Base-by-base conservation (phyloP, 1,284 basidiomycete species). In the Irpex sp. region DNA sequence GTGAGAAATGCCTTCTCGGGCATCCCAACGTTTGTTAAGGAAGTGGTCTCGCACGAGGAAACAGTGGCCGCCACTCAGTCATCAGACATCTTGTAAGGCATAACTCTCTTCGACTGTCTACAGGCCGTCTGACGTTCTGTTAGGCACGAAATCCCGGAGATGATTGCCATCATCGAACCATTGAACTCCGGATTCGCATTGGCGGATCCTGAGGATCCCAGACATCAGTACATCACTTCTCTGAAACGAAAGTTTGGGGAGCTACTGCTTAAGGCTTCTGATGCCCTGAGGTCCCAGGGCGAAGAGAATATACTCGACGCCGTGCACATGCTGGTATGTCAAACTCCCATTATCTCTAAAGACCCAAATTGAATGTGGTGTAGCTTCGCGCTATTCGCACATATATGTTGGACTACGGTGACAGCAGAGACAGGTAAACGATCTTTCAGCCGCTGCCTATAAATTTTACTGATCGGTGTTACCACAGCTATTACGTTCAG, bases 251-350 rank as follows among this genome's bases (percentile, higher is more conserved):
- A 88, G 7, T 89, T 92, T 66, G 93, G 92, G 1, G 75, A 80
- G 37, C 85, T 93, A 66, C 77, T 97, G 44, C 88, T 91, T 67
- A 76, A 81, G 8, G 92, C 93, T 2, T 94, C 93, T 1, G 77
- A 79, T 4, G 84, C 84, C 21, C 76, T 93, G 64, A 82, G 82
- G 44, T 81, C 85, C 60, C 88, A 92, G 70, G 91, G 89, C 5
- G 90, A 89, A 68, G 93, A 94, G 75, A 95, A 94, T 70, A 95
- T 93, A 13, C 89, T 97, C 36, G 95, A 97, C 75, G 88, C 91
- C 8, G 91, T 96, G 49, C 81, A 86, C 66, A 82, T 85, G 68
- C 77, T 91, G 63, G 87, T 90, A 66, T 64, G 82, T 77, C 31
- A 6, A 31, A 31, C 44, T 52, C 5, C n/a, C 26, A n/a, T 54